These are phyloP conservation scores for Lachancea cidri DNA, from an alignment of 805 yeast species.

Conservation along the genomic window DNA sequence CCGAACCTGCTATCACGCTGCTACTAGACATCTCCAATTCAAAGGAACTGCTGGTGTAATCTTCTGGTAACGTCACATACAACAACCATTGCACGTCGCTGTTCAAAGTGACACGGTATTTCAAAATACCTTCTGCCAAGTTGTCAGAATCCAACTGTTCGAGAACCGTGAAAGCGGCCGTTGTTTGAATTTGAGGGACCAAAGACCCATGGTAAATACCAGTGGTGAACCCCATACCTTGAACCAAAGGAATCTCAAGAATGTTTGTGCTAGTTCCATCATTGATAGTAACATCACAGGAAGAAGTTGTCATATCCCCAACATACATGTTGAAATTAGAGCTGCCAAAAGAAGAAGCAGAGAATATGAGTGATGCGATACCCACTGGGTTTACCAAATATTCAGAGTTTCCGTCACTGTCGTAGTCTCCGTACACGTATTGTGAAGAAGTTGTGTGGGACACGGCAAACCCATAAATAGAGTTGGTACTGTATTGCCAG, in stretches of 20 bases:
- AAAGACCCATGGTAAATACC: constrained; percentile 46
- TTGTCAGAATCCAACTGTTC: constrained; percentile 32
- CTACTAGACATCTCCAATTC: constrained; percentile 32
- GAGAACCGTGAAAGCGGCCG: constrained; percentile 41
- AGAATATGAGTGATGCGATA: constrained; percentile 49
- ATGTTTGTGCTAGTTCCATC: constrained; percentile 29
- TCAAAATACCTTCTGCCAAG: constrained; percentile 37
- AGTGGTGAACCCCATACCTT: constrained; percentile 57
- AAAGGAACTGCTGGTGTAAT: constrained; percentile 26
- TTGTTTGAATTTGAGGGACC: constrained; percentile 42
- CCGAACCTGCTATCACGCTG: constrained; percentile 35
- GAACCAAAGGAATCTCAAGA: constrained; percentile 47
- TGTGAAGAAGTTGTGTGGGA: constrained; percentile 47
- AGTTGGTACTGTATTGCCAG: constrained; percentile 45
- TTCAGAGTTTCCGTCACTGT: constrained; percentile 38
- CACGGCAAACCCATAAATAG: constrained; percentile 53
- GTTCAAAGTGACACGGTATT: constrained; percentile 48
- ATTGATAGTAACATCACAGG: constrained; percentile 41
- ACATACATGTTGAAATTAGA: constrained; percentile 39
- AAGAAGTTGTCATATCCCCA: constrained; percentile 44
- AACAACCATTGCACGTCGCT: constrained; percentile 46
- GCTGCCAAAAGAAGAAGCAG: constrained; percentile 45
- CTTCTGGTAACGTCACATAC: constrained; percentile 41
- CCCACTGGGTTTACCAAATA: constrained; percentile 52
- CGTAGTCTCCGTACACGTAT: constrained; percentile 43